A percentile compares a stretch with the other conserved stretches of the same genome.
Conservation (phyloP, 192 early-diverging fungal genomes). For the Gonapodya prolifera region DNA sequence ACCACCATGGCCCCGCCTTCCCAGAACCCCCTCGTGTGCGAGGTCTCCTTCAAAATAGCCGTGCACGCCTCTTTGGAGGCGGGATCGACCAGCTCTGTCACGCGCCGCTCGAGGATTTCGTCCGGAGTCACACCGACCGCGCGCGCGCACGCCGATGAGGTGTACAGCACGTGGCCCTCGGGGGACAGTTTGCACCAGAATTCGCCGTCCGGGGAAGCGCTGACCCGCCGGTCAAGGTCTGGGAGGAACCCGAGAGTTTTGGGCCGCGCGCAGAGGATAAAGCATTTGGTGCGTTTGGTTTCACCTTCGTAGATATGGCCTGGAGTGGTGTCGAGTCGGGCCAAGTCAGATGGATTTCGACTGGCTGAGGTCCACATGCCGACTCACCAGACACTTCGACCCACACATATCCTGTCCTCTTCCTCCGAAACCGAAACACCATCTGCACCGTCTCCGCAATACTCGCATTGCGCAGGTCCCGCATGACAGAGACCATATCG, state of each 20-base stretch:
- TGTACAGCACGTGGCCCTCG: conserved; percentile 42
- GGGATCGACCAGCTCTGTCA: neutral
- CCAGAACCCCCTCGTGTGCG: no score
- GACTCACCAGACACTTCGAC: conserved; percentile 43
- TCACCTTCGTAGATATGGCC: conserved; percentile 38
- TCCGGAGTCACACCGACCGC: conserved; percentile 18
- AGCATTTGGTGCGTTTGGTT: conserved; percentile 49
- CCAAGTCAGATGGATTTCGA: neutral
- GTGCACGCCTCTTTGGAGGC: no score
- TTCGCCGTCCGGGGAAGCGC: conserved; percentile 20
- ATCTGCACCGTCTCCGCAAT: conserved; percentile 34
- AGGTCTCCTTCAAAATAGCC: no score
- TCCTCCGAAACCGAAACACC: conserved; percentile 46
- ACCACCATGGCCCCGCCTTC: no score
- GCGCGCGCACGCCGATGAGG: conserved; percentile 18
- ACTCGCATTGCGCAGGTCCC: conserved; percentile 40
- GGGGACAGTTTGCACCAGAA: conserved; percentile 49
- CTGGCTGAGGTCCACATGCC: neutral
- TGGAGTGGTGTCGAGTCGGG: no score
- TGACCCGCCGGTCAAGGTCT: neutral
- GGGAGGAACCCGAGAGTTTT: conserved; percentile 14
- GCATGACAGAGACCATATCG: conserved; percentile 52
- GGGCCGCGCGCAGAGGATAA: conserved; percentile 46
- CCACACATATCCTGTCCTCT: conserved; percentile 46
- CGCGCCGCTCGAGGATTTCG: conserved; percentile 18